Percentiles rank a stretch among this genome's conserved stretches.
phyloP scores from a whole-genome alignment of 2,329 filamentous ascomycete genomes.

The Endocalyx cinctus region DNA sequence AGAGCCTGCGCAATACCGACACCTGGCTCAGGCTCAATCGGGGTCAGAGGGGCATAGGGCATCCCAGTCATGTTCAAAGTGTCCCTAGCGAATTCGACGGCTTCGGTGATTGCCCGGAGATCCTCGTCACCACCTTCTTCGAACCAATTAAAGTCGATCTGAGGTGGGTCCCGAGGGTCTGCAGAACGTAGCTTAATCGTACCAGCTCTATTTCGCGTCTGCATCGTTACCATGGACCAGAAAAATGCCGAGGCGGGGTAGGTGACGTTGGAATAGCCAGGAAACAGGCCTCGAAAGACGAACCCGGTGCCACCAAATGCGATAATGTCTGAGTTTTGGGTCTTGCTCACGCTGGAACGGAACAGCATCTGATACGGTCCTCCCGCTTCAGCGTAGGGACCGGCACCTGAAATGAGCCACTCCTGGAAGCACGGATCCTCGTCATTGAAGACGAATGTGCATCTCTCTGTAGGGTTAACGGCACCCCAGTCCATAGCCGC shows the following conservation, averaged over 20 bases:
- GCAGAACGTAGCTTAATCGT: constrained; percentile 2
- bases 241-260: constrained; percentile 1
- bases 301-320: constrained; percentile 1
- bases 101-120: neutral
- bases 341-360: constrained; percentile 1
- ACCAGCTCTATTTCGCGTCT: constrained; percentile 1
- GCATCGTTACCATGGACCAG: constrained; percentile 5
- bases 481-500: neutral
- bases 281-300: constrained; percentile 1
- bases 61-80: neutral
- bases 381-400: neutral
- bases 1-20: neutral
- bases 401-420: neutral
- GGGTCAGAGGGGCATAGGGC: neutral
- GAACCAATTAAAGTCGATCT: constrained; percentile 6
- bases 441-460: constrained; percentile 47
- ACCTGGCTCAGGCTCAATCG: neutral
- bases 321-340: constrained; percentile 3
- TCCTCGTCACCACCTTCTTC: neutral
- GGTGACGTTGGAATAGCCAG: neutral
- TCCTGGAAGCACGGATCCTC: constrained; percentile 15
- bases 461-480: neutral
- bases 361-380: constrained; percentile 2
- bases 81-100: neutral
- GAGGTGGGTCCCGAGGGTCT: constrained; percentile 2